A percentile compares a stretch with the other conserved stretches of the same genome.
Conservation (phyloP, 257 asterid species). For the Salvia rosmarinus region DNA sequence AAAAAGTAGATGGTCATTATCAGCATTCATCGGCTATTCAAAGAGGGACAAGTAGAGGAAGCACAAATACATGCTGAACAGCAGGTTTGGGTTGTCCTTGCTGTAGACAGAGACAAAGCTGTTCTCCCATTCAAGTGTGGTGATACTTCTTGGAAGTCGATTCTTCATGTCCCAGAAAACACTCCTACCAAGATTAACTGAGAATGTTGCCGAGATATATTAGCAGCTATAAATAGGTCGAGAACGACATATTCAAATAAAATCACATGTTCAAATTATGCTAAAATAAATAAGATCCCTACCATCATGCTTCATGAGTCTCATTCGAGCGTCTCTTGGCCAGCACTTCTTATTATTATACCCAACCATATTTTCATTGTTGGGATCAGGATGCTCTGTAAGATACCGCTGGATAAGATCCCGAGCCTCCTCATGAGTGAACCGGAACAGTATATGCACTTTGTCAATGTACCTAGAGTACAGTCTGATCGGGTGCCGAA, state of each 20-base stretch:
- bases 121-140: constrained; percentile 98
- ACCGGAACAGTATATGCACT: constrained; percentile 95
- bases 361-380: constrained; percentile 99
- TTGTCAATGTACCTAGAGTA: constrained; percentile 96
- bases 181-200: constrained; percentile 98
- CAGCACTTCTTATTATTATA: constrained; percentile 99
- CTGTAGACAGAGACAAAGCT: constrained; percentile 97
- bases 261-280: neutral
- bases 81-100: constrained; percentile 96
- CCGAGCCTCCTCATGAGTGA: constrained; percentile 97
- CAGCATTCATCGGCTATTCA: neutral
- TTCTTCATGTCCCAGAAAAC: constrained; percentile 99
- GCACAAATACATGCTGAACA: constrained; percentile 84
- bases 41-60: neutral
- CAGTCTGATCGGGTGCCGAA: constrained; percentile 87
- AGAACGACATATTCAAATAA: neutral
- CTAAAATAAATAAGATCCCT: constrained; percentile 24
- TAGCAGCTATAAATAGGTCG: constrained; percentile 20
- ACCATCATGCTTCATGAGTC: constrained; percentile 99
- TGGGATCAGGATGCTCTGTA: constrained; percentile 99
- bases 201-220: constrained; percentile 28
- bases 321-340: constrained; percentile 99
- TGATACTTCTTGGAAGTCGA: constrained; percentile 93
- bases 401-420: constrained; percentile 98
- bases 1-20: constrained; percentile 12